Evolutionary conservation across 2,329 filamentous ascomycete species (phyloP).

Genomic region (Botrytis hyacinthi): DNA sequence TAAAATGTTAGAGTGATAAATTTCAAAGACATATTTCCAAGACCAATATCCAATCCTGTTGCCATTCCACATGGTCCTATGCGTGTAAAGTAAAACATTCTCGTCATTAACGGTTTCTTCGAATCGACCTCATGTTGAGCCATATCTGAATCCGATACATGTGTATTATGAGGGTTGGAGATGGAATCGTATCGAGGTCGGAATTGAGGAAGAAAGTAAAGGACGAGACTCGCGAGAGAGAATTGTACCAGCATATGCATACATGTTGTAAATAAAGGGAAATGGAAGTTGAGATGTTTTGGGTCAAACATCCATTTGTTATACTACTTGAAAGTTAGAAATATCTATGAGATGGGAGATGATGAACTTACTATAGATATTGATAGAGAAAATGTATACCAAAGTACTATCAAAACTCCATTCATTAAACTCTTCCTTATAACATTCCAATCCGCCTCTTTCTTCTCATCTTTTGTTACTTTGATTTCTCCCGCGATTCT

Average conservation of each 20-base stretch:
- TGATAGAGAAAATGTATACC: slow-evolving; percentile 88
- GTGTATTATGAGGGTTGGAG: slow-evolving; percentile 37
- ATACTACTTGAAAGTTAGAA: slow-evolving; percentile 57
- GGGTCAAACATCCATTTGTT: slow-evolving; percentile 99
- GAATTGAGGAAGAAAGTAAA: slow-evolving; percentile 79
- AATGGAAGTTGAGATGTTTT: slow-evolving; percentile 82
- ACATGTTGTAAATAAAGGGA: slow-evolving; percentile 86
- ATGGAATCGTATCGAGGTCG: slow-evolving; percentile 58
- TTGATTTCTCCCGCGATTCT: slow-evolving; percentile 60
- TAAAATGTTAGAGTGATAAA: slow-evolving; percentile 97
- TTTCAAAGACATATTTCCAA: slow-evolving; percentile 93
- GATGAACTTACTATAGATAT: slow-evolving; percentile 74
- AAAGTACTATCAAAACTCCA: slow-evolving; percentile 75
- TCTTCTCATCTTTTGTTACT: slow-evolving; percentile 69
- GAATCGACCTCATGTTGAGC: slow-evolving; percentile 35
- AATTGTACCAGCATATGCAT: slow-evolving; percentile 97
- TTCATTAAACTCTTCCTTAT: slow-evolving; percentile 70
- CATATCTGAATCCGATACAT: slow-evolving; percentile 34
- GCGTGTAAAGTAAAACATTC: slow-evolving; percentile 85
- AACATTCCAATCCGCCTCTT: slow-evolving; percentile 72
- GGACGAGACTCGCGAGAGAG: slow-evolving; percentile 68
- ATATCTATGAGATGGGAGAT: background rate
- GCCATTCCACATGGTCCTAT: slow-evolving; percentile 90
- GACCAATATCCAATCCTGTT: slow-evolving; percentile 90
- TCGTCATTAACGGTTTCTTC: slow-evolving; percentile 68